These are phyloP conservation scores for Neurospora sp. DNA, from an alignment of 495 filamentous ascomycete genomes.

Conservation along the genomic window DNA sequence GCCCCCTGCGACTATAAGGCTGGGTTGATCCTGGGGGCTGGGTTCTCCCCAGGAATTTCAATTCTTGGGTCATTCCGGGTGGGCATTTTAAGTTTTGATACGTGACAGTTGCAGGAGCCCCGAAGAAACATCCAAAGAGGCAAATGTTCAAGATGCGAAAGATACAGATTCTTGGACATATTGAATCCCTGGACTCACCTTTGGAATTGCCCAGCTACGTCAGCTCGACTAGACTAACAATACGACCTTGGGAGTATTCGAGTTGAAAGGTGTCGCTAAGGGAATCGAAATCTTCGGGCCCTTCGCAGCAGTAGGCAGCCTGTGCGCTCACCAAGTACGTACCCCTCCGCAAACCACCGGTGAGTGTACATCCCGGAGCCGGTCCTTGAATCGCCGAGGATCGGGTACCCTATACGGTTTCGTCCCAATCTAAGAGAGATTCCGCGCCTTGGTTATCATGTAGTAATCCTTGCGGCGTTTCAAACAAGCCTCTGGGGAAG, in stretches of 20 bases:
- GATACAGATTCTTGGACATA: neutral
- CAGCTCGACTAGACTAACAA: neutral
- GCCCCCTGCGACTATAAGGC: conserved; percentile 13
- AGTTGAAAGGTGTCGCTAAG: too few species aligned
- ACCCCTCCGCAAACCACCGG: too few species aligned
- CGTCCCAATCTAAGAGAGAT: neutral
- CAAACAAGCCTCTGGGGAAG: neutral
- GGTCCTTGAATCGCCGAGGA: too few species aligned
- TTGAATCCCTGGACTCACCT: neutral
- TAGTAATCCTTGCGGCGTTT: neutral
- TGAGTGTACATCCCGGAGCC: too few species aligned
- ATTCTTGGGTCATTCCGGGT: neutral
- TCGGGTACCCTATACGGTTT: neutral
- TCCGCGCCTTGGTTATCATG: neutral
- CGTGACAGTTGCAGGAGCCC: neutral
- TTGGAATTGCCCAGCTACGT: neutral
- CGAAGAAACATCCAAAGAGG: neutral
- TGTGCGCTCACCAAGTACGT: too few species aligned
- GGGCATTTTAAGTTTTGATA: neutral
- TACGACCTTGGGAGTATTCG: neutral
- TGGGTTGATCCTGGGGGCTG: neutral
- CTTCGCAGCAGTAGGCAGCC: neutral
- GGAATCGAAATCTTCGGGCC: too few species aligned
- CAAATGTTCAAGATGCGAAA: neutral
- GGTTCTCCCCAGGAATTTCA: neutral